These are phyloP conservation scores for Termitomyces sp. DNA, from an alignment of 768 basidiomycete genomes.

Conservation along the genomic window DNA sequence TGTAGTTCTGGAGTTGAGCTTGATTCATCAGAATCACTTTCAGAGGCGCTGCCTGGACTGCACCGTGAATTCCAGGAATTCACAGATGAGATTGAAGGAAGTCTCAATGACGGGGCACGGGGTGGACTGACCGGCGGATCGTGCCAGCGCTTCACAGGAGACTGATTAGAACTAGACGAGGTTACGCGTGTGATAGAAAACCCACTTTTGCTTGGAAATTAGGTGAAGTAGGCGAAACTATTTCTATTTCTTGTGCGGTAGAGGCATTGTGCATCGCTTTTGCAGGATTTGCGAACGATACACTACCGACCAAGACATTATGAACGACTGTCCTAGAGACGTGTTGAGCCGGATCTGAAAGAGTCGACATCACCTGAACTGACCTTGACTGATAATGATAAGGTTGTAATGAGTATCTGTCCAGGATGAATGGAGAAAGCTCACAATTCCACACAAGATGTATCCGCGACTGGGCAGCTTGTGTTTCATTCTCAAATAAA, in stretches of 20 bases:
- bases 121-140: slow-evolving; percentile 63
- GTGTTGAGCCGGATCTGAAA: not conserved
- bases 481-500: slow-evolving; percentile 75
- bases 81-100: slow-evolving; percentile 25
- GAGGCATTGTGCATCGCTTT: slow-evolving; percentile 79
- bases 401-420: slow-evolving; percentile 1
- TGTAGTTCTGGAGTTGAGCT: slow-evolving; percentile 16
- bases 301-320: slow-evolving; percentile 70
- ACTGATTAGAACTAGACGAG: not conserved
- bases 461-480: slow-evolving; percentile 77
- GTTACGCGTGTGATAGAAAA: slow-evolving; percentile 1
- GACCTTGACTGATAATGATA: slow-evolving; percentile 15
- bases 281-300: slow-evolving; percentile 72
- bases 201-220: slow-evolving; percentile 50
- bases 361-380: not conserved
- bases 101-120: slow-evolving; percentile 30
- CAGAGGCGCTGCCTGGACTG: slow-evolving; percentile 11
- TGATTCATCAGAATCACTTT: slow-evolving; percentile 14
- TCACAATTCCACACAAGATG: slow-evolving; percentile 67
- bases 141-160: slow-evolving; percentile 52
- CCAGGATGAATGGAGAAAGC: slow-evolving; percentile 22
- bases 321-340: slow-evolving; percentile 58
- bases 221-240: slow-evolving; percentile 56
- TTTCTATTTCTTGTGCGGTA: slow-evolving; percentile 76
- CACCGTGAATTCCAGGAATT: slow-evolving; percentile 19